A percentile compares a stretch with the other conserved stretches of the same genome.
phyloP scores from a whole-genome alignment of 495 filamentous ascomycete genomes.

The Parathielavia appendiculata region DNA sequence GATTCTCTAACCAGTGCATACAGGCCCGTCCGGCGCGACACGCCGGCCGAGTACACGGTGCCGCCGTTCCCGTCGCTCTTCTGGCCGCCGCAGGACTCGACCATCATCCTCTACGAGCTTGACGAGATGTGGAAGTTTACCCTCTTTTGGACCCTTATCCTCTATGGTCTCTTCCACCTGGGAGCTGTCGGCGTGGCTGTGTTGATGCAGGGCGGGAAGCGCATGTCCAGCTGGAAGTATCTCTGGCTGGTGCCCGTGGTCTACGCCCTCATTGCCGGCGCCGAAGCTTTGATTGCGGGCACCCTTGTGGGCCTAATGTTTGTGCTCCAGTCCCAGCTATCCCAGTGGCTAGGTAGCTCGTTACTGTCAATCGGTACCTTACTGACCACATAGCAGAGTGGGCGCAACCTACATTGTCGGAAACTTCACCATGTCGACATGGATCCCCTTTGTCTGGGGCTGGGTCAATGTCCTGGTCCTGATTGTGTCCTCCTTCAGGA shows the following conservation, averaged over 20 bases:
- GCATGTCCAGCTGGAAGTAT: conserved; percentile 59
- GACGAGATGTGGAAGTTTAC: conserved; percentile 89
- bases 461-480: conserved; percentile 84
- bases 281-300: conserved; percentile 81
- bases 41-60: conserved; percentile 60
- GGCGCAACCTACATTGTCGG: conserved; percentile 84
- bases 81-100: conserved; percentile 53
- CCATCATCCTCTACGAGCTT: conserved; percentile 70
- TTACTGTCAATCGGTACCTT: not conserved
- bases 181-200: conserved; percentile 67
- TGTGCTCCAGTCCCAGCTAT: conserved; percentile 33
- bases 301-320: conserved; percentile 86
- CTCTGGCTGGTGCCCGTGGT: conserved; percentile 72
- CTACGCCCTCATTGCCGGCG: conserved; percentile 66
- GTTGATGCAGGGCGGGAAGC: conserved; percentile 58
- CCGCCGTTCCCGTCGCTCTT: conserved; percentile 87
- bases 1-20: not conserved
- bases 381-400: conserved; percentile 52
- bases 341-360: no score
- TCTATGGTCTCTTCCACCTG: conserved; percentile 62
- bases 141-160: conserved; percentile 77
- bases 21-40: conserved; percentile 31
- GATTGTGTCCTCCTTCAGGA: conserved; percentile 87
- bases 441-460: conserved; percentile 95
- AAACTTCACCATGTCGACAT: conserved; percentile 91